Evolutionary conservation across 768 basidiomycete species (phyloP).

Genomic region (Floccularia luteovirens): DNA sequence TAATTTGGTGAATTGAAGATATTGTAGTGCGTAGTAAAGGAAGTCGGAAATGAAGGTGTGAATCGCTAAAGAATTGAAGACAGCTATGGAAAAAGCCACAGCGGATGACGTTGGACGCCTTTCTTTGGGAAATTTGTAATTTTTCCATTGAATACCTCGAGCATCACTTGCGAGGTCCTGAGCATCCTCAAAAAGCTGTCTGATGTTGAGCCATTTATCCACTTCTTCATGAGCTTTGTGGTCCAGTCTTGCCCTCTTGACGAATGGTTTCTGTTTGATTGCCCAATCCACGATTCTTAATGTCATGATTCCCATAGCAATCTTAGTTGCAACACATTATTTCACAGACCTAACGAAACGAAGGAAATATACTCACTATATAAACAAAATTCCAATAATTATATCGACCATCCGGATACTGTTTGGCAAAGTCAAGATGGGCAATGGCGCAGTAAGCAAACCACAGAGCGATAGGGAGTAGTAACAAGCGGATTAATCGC

Average conservation of each 20-base stretch:
- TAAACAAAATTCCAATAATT: not conserved
- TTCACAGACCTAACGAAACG: not conserved
- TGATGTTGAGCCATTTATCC: not conserved
- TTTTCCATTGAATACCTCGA: not conserved
- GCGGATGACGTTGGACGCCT: not conserved
- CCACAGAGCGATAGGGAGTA: not conserved
- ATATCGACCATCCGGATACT: not conserved
- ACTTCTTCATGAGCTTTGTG: not conserved
- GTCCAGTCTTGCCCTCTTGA: not conserved
- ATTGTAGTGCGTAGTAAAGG: not conserved
- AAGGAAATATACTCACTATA: not conserved
- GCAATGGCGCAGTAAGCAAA: not conserved
- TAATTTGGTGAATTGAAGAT: not conserved
- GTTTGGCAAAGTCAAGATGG: not conserved
- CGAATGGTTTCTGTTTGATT: not conserved
- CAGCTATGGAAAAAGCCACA: not conserved
- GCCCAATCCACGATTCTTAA: not conserved
- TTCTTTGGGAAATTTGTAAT: not conserved
- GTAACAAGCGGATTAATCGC: not conserved
- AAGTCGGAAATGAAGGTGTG: not conserved
- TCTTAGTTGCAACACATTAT: not conserved
- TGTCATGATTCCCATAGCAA: not conserved
- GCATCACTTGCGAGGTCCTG: not conserved
- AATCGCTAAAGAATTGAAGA: not conserved
- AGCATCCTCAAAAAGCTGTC: not conserved